Conservation (phyloP, 306 rosid genomes). For the Quillaja saponaria region DNA sequence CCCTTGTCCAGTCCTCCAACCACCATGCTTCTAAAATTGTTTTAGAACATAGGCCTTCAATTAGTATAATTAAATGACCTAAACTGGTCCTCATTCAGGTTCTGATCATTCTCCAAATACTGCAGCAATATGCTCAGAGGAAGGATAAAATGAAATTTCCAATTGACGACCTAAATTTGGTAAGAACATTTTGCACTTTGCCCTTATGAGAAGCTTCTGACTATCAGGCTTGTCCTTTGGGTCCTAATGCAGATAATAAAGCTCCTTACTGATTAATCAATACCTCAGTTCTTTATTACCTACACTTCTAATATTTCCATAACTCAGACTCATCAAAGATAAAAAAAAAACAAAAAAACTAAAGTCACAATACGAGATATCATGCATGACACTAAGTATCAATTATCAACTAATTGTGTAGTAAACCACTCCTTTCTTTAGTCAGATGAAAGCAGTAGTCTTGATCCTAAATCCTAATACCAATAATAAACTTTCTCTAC, state of each 20-base stretch:
- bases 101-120: no score
- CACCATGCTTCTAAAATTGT: no score
- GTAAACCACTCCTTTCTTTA: constrained; percentile 9
- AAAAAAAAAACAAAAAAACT: not conserved
- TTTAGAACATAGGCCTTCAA: no score
- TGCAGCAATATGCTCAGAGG: no score
- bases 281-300: constrained; percentile 3
- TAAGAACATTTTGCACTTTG: no score
- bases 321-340: constrained; percentile 10
- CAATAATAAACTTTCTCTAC: no score
- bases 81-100: no score
- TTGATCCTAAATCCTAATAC: no score
- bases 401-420: not conserved
- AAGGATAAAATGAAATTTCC: no score
- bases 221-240: not conserved
- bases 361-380: not conserved
- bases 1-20: no score
- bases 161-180: no score
- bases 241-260: constrained; percentile 4
- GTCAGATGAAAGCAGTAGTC: not conserved
- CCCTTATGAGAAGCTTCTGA: not conserved
- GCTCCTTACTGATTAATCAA: not conserved
- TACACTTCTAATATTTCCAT: constrained; percentile 4
- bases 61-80: no score
- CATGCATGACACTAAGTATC: not conserved